Percentiles rank a stretch among this genome's conserved stretches.
phyloP scores from a whole-genome alignment of 208 protist species.

The Crithidia fasciculata region DNA sequence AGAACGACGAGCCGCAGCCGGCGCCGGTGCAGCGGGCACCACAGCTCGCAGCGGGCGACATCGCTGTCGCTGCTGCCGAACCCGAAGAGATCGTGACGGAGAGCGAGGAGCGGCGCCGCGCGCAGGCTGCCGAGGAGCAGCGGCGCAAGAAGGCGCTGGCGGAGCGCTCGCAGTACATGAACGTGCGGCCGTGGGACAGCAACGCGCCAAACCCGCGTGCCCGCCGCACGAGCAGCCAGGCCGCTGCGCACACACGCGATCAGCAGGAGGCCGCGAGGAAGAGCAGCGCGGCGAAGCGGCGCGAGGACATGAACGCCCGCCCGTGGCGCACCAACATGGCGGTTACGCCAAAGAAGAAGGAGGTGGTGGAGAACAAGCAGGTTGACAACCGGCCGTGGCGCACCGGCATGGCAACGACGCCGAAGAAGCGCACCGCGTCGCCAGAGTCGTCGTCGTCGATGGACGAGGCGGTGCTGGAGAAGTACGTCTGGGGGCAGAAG shows the following conservation, averaged over 20 bases:
- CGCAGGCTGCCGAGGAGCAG: slow-evolving; percentile 17
- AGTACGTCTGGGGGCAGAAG: background rate
- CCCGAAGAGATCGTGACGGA: slow-evolving; percentile 4
- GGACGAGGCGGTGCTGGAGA: background rate
- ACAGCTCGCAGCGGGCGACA: background rate
- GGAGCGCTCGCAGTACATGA: slow-evolving; percentile 32
- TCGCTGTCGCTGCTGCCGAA: background rate
- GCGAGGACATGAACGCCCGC: slow-evolving; percentile 24
- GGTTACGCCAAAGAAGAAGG: slow-evolving; percentile 10
- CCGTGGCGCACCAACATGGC: slow-evolving; percentile 33
- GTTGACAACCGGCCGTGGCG: slow-evolving; percentile 9
- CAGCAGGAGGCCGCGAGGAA: slow-evolving; percentile 6
- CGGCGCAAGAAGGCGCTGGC: slow-evolving; percentile 20
- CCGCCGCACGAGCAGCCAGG: slow-evolving; percentile 35
- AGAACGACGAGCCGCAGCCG: slow-evolving; percentile 14
- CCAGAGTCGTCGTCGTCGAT: background rate
- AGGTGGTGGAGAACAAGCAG: background rate
- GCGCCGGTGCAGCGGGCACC: background rate
- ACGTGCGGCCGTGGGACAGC: slow-evolving; percentile 11
- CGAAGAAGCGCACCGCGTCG: slow-evolving; percentile 6
- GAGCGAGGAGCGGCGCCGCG: slow-evolving; percentile 16
- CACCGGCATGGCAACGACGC: slow-evolving; percentile 14
- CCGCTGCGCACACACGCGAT: slow-evolving; percentile 11
- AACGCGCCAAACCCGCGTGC: slow-evolving; percentile 25
- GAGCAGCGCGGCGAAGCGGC: slow-evolving; percentile 9